A percentile compares a stretch with the other conserved stretches of the same genome.
phyloP scores from a whole-genome alignment of 441 rosid species.

The Jatropha podagrica region DNA sequence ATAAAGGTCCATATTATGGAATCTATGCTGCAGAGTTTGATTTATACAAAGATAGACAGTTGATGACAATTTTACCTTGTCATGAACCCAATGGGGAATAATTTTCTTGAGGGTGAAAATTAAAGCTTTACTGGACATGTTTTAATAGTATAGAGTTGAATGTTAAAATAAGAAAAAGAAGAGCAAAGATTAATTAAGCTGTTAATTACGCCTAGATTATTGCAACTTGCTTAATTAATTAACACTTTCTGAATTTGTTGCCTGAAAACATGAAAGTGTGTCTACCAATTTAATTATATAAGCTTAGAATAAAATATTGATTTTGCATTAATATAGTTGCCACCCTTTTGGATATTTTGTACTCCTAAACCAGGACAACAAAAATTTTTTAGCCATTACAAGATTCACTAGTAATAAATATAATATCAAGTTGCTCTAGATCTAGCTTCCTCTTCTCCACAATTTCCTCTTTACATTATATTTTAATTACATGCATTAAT shows the following conservation, averaged over 20 bases:
- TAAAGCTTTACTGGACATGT: too few species aligned
- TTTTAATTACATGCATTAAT: not conserved
- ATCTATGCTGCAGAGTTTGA: not conserved
- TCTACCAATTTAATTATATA: not conserved
- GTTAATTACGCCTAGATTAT: not conserved
- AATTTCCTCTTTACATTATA: not conserved
- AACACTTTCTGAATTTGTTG: not conserved
- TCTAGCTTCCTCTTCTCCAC: slow-evolving; percentile 1
- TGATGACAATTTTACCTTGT: too few species aligned
- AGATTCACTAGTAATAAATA: not conserved
- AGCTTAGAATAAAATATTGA: not conserved
- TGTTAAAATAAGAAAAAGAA: not conserved
- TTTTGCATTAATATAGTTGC: not conserved
- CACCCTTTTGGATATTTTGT: not conserved
- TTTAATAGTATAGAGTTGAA: too few species aligned
- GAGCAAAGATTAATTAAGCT: too few species aligned
- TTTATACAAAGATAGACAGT: not conserved
- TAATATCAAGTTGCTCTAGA: not conserved
- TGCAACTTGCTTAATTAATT: not conserved
- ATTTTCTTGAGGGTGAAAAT: too few species aligned
- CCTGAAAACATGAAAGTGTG: not conserved
- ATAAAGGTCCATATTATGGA: slow-evolving; percentile 15
- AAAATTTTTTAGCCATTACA: not conserved
- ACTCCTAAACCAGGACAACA: not conserved
- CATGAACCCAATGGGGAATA: too few species aligned